Conservation (phyloP, 2,329 filamentous ascomycete species). For the Sporothrix humicola region DNA sequence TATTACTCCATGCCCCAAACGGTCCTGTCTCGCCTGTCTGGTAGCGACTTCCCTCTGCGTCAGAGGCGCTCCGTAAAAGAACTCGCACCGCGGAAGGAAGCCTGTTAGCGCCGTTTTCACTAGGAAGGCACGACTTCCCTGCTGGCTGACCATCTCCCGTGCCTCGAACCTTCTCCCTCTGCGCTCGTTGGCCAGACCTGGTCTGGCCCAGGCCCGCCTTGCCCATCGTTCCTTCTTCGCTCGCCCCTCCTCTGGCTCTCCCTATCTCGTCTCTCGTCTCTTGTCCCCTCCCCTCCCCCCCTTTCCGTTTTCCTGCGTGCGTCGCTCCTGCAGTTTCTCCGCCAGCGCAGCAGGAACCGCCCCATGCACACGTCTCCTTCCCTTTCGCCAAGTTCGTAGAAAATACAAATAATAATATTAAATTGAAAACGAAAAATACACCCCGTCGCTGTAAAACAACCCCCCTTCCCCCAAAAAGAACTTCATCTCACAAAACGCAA, state of each 20-base stretch:
- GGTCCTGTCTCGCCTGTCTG: neutral
- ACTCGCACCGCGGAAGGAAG: constrained; percentile 11
- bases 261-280: constrained; percentile 1
- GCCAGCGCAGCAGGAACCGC: constrained; percentile 29
- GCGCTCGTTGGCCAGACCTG: constrained; percentile 13
- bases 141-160: constrained; percentile 29
- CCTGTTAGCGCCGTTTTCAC: constrained; percentile 20
- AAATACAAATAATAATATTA: constrained; percentile 26
- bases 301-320: constrained; percentile 22
- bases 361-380: constrained; percentile 26
- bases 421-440: constrained; percentile 21
- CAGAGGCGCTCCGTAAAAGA: too few relatives aligned
- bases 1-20: neutral
- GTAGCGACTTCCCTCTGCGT: neutral
- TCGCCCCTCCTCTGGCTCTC: constrained; percentile 18
- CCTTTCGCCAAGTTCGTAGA: constrained; percentile 16
- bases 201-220: constrained; percentile 13
- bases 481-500: constrained; percentile 25
- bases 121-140: constrained; percentile 11
- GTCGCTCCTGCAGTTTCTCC: constrained; percentile 24
- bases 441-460: constrained; percentile 22
- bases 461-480: constrained; percentile 26
- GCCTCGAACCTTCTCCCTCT: constrained; percentile 34
- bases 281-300: constrained; percentile 12
- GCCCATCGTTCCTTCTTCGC: constrained; percentile 28